Evolutionary conservation across 495 filamentous ascomycete species (phyloP).

Genomic region (Aspergillus egyptiacus): DNA sequence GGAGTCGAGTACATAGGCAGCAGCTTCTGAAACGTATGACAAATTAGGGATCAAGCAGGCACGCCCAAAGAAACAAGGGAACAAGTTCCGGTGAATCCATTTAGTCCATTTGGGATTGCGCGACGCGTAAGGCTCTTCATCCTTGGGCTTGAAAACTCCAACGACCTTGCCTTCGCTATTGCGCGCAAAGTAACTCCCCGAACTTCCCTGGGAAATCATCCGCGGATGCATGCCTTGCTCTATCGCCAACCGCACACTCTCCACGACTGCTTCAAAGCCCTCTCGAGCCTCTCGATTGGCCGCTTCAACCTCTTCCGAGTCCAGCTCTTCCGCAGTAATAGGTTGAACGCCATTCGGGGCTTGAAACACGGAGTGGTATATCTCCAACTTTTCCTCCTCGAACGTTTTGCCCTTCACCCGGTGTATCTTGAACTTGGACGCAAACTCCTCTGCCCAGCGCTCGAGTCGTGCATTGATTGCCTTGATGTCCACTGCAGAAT

Average conservation of each 20-base stretch:
- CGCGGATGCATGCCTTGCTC: conserved; percentile 87
- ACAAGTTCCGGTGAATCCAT: conserved; percentile 89
- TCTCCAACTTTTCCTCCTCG: conserved; percentile 86
- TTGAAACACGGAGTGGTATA: conserved; percentile 95
- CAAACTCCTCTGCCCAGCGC: conserved; percentile 97
- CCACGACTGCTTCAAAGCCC: conserved; percentile 84
- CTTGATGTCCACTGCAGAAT: conserved; percentile 94
- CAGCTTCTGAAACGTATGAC: conserved; percentile 98
- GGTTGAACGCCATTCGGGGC: conserved; percentile 78
- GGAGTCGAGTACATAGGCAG: conserved; percentile 88
- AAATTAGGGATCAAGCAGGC: conserved; percentile 97
- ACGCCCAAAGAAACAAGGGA: conserved; percentile 94
- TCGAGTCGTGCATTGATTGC: conserved; percentile 96
- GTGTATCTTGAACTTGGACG: conserved; percentile 88
- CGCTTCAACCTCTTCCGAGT: conserved; percentile 49
- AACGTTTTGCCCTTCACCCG: conserved; percentile 66
- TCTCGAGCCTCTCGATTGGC: conserved; percentile 59
- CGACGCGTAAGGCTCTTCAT: conserved; percentile 94
- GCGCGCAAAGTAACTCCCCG: conserved; percentile 94
- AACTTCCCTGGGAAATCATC: conserved; percentile 94
- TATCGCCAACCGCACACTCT: conserved; percentile 84
- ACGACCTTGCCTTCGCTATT: conserved; percentile 89
- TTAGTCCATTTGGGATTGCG: conserved; percentile 94
- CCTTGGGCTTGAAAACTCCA: conserved; percentile 98
- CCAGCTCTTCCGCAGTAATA: conserved; percentile 67